Evolutionary conservation across 495 filamentous ascomycete species (phyloP).

Genomic region (Symbiotaphrina buchneri): DNA sequence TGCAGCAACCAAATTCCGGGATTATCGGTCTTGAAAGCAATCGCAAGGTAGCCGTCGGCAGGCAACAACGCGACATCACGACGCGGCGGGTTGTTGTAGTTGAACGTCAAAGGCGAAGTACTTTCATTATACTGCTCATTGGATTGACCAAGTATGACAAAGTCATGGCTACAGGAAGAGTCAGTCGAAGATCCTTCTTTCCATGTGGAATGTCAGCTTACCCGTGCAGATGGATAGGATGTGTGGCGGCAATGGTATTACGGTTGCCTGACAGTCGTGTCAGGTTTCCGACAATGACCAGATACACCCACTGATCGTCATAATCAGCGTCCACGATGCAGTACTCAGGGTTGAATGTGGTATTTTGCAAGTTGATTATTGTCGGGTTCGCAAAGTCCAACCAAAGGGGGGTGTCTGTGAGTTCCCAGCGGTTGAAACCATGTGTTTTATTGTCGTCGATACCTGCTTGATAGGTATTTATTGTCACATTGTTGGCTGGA

Average conservation of each 20-base stretch:
- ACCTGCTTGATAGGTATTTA: too few species aligned
- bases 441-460: too few species aligned
- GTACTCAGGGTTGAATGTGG: slow-evolving; percentile 11
- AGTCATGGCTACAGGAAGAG: slow-evolving; percentile 20
- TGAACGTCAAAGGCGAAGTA: slow-evolving; percentile 12
- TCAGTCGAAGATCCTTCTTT: not conserved
- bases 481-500: slow-evolving; percentile 1
- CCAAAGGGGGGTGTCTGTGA: slow-evolving; percentile 7
- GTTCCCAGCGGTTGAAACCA: slow-evolving; percentile 7
- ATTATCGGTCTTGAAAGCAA: slow-evolving; percentile 5
- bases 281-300: slow-evolving; percentile 16
- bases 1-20: slow-evolving; percentile 6
- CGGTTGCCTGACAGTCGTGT: not conserved
- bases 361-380: slow-evolving; percentile 15
- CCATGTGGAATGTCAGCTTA: not conserved
- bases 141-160: slow-evolving; percentile 27
- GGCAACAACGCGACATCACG: slow-evolving; percentile 36
- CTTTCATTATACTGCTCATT: slow-evolving; percentile 7
- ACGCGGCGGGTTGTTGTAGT: slow-evolving; percentile 26
- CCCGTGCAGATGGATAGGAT: slow-evolving; percentile 31
- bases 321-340: slow-evolving; percentile 16
- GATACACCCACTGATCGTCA: slow-evolving; percentile 23
- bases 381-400: slow-evolving; percentile 13
- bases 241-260: slow-evolving; percentile 6
- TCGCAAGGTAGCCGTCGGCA: slow-evolving; percentile 6